Conservation (phyloP, 1,139 yeast genomes). For the Petasospora fabianii region DNA sequence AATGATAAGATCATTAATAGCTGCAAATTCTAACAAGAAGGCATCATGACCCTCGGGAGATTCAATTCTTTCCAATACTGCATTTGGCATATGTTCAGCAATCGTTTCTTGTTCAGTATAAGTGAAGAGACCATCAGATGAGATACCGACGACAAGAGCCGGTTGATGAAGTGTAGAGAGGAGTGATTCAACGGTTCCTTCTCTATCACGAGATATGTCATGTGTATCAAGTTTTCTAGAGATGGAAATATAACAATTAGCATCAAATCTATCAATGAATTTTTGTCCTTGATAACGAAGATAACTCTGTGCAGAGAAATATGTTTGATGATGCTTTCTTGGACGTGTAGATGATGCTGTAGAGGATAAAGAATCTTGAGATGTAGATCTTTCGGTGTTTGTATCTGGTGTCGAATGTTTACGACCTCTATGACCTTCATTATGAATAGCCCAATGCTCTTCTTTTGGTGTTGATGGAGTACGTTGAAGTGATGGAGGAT, state of each 20-base stretch:
- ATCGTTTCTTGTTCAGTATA: constrained; percentile 84
- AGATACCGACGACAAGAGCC: constrained; percentile 80
- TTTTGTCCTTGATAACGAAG: constrained; percentile 90
- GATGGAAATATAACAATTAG: constrained; percentile 92
- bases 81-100: constrained; percentile 70
- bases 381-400: constrained; percentile 11
- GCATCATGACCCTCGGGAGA: constrained; percentile 99
- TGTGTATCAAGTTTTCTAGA: constrained; percentile 93
- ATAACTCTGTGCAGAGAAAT: constrained; percentile 92
- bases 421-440: constrained; percentile 50
- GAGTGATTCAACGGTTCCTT: constrained; percentile 42
- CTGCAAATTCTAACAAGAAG: constrained; percentile 80
- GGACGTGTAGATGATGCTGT: constrained; percentile 16
- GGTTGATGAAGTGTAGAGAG: constrained; percentile 64
- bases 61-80: constrained; percentile 63
- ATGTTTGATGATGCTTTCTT: constrained; percentile 55
- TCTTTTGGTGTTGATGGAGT: constrained; percentile 40
- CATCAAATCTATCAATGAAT: constrained; percentile 86
- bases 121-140: constrained; percentile 90
- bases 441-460: constrained; percentile 59
- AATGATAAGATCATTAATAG: constrained; percentile 67
- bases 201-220: constrained; percentile 81
- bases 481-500: constrained; percentile 16
- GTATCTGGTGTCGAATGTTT: constrained; percentile 9
- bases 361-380: constrained; percentile 24